Percentiles rank a stretch among this genome's conserved stretches.
These are phyloP conservation scores for Hemisphaericaspora subhashii DNA, from an alignment of 1,139 yeast species.

Conservation along the genomic window DNA sequence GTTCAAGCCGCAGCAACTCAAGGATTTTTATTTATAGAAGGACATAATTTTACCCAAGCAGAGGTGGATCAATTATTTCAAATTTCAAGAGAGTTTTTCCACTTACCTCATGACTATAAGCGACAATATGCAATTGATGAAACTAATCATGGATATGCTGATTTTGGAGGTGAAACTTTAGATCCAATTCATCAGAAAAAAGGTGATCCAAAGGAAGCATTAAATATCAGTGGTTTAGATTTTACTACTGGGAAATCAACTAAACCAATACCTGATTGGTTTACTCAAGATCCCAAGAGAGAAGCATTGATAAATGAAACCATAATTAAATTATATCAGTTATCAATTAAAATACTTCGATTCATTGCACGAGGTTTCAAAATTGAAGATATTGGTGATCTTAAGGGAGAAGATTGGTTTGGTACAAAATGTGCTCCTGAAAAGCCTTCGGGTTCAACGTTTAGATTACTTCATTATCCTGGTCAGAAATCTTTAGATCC, in stretches of 20 bases:
- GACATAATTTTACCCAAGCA: conserved; percentile 60
- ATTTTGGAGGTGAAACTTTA: conserved; percentile 57
- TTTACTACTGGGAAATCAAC: conserved; percentile 37
- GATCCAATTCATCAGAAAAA: conserved; percentile 47
- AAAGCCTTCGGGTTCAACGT: conserved; percentile 57
- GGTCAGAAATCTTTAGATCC: conserved; percentile 52
- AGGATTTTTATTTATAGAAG: conserved; percentile 73
- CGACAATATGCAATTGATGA: conserved; percentile 44
- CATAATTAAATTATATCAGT: conserved; percentile 40
- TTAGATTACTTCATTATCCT: conserved; percentile 72
- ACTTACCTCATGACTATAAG: conserved; percentile 51
- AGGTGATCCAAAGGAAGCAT: conserved; percentile 65
- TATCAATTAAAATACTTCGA: conserved; percentile 43
- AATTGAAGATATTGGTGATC: conserved; percentile 43
- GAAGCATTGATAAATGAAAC: conserved; percentile 31
- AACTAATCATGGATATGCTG: conserved; percentile 64
- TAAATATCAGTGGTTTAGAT: conserved; percentile 45
- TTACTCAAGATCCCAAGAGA: conserved; percentile 32
- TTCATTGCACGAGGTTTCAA: conserved; percentile 61
- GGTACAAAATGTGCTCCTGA: conserved; percentile 52
- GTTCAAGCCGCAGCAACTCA: conserved; percentile 62
- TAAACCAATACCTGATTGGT: conserved; percentile 45
- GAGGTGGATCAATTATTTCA: conserved; percentile 59
- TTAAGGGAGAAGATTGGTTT: conserved; percentile 56
- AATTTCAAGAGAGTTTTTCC: conserved; percentile 57